These are phyloP conservation scores for Colletotrichum sp. DNA, from an alignment of 2,329 filamentous ascomycete species.

Conservation along the genomic window DNA sequence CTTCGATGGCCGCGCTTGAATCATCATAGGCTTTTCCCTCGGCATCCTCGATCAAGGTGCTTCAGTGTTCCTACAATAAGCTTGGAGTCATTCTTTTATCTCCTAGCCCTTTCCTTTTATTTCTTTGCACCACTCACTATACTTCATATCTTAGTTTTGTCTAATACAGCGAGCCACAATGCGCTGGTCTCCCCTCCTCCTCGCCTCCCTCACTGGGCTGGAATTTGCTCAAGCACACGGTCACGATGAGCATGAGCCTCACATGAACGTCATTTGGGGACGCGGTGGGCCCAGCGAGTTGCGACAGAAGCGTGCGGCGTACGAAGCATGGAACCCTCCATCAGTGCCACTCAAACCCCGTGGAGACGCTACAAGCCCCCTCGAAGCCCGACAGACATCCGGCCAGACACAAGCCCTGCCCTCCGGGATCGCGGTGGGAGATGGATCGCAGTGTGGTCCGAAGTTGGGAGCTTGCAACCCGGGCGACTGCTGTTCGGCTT, in stretches of 20 bases:
- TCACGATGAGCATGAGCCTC: slow-evolving; percentile 26
- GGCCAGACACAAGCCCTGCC: neutral
- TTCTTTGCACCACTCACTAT: neutral
- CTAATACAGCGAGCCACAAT: slow-evolving; percentile 21
- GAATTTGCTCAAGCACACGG: slow-evolving; percentile 29
- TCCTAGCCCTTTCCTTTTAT: neutral
- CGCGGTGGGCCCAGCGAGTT: neutral
- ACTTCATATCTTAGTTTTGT: neutral
- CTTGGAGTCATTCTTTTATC: neutral
- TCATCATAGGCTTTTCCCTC: neutral
- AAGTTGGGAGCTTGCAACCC: slow-evolving; percentile 30
- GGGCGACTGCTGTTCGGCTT: slow-evolving; percentile 37
- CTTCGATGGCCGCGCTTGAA: neutral
- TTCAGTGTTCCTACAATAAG: neutral
- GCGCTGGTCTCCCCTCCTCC: slow-evolving; percentile 27
- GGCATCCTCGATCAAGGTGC: neutral
- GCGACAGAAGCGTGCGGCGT: slow-evolving; percentile 12
- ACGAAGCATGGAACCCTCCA: slow-evolving; percentile 29
- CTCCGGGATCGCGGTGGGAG: neutral
- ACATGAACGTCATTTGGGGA: slow-evolving; percentile 4
- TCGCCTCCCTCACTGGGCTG: slow-evolving; percentile 28
- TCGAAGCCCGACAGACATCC: slow-evolving; percentile 22
- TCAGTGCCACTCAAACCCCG: slow-evolving; percentile 22
- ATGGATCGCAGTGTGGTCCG: slow-evolving; percentile 29
- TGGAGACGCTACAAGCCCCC: neutral